These are phyloP conservation scores for Myxozyma monticola DNA, from an alignment of 805 yeast genomes.

Conservation along the genomic window DNA sequence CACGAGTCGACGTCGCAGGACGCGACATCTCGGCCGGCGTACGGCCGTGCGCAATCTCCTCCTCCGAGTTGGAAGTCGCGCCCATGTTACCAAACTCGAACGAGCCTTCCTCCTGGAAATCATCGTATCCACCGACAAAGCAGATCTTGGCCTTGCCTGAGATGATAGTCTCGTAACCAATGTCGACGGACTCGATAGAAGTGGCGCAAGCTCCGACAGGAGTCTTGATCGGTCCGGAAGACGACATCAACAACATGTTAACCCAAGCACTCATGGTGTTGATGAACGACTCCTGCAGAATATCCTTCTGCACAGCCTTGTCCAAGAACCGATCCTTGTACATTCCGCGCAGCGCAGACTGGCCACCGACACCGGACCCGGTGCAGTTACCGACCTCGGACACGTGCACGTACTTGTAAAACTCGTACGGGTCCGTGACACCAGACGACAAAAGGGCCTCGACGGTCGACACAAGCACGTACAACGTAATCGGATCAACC, in stretches of 20 bases:
- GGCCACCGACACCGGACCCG: slow-evolving; percentile 99
- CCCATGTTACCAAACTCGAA: slow-evolving; percentile 98
- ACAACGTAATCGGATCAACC: slow-evolving; percentile 95
- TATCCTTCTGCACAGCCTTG: slow-evolving; percentile 93
- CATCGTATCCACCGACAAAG: slow-evolving; percentile 99
- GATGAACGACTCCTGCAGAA: slow-evolving; percentile 96
- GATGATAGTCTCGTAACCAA: slow-evolving; percentile 90
- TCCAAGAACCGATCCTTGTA: slow-evolving; percentile 92
- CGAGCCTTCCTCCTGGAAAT: slow-evolving; percentile 98
- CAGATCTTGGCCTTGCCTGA: slow-evolving; percentile 94
- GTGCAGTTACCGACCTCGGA: slow-evolving; percentile 99
- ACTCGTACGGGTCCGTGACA: slow-evolving; percentile 97
- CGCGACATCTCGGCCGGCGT: slow-evolving; percentile 98
- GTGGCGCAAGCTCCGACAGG: slow-evolving; percentile 99
- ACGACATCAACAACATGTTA: slow-evolving; percentile 92
- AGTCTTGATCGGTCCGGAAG: slow-evolving; percentile 98
- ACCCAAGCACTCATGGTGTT: slow-evolving; percentile 99
- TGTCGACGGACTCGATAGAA: slow-evolving; percentile 94
- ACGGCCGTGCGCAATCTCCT: slow-evolving; percentile 92
- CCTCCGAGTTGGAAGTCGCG: slow-evolving; percentile 88
- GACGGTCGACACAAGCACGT: slow-evolving; percentile 87
- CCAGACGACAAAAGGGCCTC: slow-evolving; percentile 94
- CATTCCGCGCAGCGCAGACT: slow-evolving; percentile 94
- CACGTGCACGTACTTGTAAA: slow-evolving; percentile 96
- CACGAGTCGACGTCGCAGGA: slow-evolving; percentile 93